A percentile compares a stretch with the other conserved stretches of the same genome.
Evolutionary conservation across 345 rosid species (phyloP).

Genomic region (Eucalyptus leucophloia): DNA sequence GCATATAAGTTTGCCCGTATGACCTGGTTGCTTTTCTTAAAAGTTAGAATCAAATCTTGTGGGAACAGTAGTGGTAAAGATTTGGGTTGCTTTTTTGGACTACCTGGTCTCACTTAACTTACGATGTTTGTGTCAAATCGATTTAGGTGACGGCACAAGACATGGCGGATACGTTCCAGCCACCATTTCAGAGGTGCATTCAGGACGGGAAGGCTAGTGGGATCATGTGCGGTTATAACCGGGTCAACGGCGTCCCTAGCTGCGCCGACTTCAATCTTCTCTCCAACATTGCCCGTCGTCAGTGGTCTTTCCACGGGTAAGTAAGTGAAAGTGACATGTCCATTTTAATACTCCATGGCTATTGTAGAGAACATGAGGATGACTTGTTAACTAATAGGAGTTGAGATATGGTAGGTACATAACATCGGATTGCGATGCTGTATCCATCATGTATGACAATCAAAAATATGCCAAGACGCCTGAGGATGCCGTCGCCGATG

Average conservation of each 20-base stretch:
- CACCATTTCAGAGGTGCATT: conserved; percentile 60
- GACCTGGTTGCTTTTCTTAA: not conserved
- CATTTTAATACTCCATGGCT: not conserved
- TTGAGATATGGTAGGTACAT: conserved; percentile 41
- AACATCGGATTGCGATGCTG: conserved; percentile 87
- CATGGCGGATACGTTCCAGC: conserved; percentile 79
- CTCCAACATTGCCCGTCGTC: conserved; percentile 41
- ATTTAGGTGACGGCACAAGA: conserved; percentile 59
- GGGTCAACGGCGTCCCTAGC: conserved; percentile 67
- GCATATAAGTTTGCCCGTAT: not conserved
- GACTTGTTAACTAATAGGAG: not conserved
- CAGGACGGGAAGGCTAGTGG: conserved; percentile 68
- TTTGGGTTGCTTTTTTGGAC: not conserved
- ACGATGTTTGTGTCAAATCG: not conserved
- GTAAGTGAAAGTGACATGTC: not conserved
- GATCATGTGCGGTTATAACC: conserved; percentile 78
- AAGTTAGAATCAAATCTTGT: not conserved
- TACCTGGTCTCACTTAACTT: not conserved
- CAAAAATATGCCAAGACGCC: conserved; percentile 66
- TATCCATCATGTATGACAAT: conserved; percentile 43
- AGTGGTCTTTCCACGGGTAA: conserved; percentile 79
- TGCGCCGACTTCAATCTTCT: conserved; percentile 66
- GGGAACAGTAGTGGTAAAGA: not conserved
- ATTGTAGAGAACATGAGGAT: not conserved
- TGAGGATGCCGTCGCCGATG: conserved; percentile 76